Percentiles rank a stretch among this genome's conserved stretches.
These are phyloP conservation scores for Macadamia integrifolia DNA, from an alignment of 164 flowering plant species.

Conservation along the genomic window DNA sequence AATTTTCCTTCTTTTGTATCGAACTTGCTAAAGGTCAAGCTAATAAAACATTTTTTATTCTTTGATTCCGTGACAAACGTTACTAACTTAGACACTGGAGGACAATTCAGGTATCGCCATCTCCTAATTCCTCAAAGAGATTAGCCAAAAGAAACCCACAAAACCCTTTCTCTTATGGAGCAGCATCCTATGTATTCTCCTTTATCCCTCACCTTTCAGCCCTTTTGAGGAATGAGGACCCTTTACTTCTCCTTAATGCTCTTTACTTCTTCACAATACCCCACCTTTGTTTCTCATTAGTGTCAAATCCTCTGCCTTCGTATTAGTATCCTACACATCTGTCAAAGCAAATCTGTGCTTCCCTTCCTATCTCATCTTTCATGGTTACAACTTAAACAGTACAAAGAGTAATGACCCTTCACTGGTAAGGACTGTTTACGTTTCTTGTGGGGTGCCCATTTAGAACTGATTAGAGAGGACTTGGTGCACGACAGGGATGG, in stretches of 20 bases:
- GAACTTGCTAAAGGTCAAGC: constrained; percentile 46
- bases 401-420: too few relatives aligned
- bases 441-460: too few relatives aligned
- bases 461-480: not conserved
- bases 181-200: constrained; percentile 62
- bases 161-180: constrained; percentile 11
- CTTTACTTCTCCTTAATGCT: not conserved
- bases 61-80: constrained; percentile 68
- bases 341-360: too few relatives aligned
- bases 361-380: too few relatives aligned
- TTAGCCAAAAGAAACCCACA: constrained; percentile 46
- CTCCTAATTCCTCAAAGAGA: not conserved
- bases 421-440: too few relatives aligned
- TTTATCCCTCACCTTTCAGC: constrained; percentile 43
- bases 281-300: not conserved
- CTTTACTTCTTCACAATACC: constrained; percentile 2
- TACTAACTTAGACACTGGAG: constrained; percentile 32
- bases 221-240: constrained; percentile 53
- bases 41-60: constrained; percentile 9
- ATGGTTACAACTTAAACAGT: too few relatives aligned
- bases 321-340: too few relatives aligned
- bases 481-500: constrained; percentile 21
- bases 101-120: constrained; percentile 49
- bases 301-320: too few relatives aligned
- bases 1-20: constrained; percentile 26